phyloP scores from a whole-genome alignment of 768 basidiomycete species.

The Calocybe cyanea region DNA sequence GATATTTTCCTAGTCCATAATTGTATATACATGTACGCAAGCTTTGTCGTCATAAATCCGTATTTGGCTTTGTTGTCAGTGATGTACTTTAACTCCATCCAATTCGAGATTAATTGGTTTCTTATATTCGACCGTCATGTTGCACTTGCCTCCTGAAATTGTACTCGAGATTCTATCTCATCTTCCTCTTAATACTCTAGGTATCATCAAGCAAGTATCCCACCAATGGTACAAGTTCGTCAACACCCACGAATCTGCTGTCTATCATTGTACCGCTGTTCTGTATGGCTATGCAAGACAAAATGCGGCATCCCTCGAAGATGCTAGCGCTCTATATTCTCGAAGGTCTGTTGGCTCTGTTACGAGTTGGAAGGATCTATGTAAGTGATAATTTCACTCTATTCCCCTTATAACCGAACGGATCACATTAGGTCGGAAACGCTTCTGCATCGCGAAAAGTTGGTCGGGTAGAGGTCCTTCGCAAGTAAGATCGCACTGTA shows the following conservation, averaged over 20 bases:
- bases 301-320: conserved; percentile 21
- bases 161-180: conserved; percentile 44
- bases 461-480: conserved; percentile 56
- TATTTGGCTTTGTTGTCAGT: too few relatives aligned
- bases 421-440: conserved; percentile 36
- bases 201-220: conserved; percentile 32
- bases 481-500: conserved; percentile 26
- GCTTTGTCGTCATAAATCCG: too few relatives aligned
- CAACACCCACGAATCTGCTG: conserved; percentile 37
- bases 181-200: conserved; percentile 45
- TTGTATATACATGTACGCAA: too few relatives aligned
- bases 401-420: neutral
- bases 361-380: conserved; percentile 54
- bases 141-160: conserved; percentile 58
- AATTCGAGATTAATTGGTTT: too few relatives aligned
- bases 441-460: conserved; percentile 39
- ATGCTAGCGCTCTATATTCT: conserved; percentile 28
- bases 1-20: too few relatives aligned
- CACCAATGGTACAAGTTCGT: conserved; percentile 47
- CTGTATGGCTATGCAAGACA: conserved; percentile 43
- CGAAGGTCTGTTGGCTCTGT: conserved; percentile 34
- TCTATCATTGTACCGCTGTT: conserved; percentile 59
- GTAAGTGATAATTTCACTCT: conserved; percentile 34
- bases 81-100: too few relatives aligned
- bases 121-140: conserved; percentile 18